Evolutionary conservation across 1,284 basidiomycete genomes (phyloP), one percentile per base, ranked within the genome.

Genomic region (Puccinia hordei): DNA sequence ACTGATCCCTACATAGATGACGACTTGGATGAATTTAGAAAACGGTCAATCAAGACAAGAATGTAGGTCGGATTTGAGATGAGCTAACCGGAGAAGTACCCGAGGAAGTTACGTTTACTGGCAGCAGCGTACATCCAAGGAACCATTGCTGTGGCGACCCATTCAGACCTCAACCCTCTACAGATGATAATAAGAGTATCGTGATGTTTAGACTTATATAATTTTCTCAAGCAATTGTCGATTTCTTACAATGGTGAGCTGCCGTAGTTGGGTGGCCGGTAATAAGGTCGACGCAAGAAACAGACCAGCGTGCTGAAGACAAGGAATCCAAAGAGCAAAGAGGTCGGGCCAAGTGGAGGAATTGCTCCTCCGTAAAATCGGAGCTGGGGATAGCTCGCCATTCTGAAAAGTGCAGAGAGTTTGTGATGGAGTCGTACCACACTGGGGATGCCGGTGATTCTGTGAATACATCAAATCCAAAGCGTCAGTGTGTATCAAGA

Each of bases 81-180:
- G 46, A 49, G 19, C 49, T 78, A 41, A 78, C 76, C 66, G 13
- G 65, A 57, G 19, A 78, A 44, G 38, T 51, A 57, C 46, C 44
- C 63, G 3, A 78, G 30, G 33, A 78, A 51, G 51, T 78, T 78
- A 22, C 53, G 66, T 27, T 66, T 65, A 19, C 27, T 44, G 15
- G 63, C 65, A 13, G 63, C 33, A 6, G 53, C 65, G 59, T 69
- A 78, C 27, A 78, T 33, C 63, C 63, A 78, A 24, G 66, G 76
- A 68, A 78, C 63, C 76, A 78, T 78, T 22, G 76, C 76, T 27
- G 51, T 55, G 30, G 76, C 65, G 33, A 78, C 41, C 63, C 44
- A 69, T 71, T 78, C 65, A 12, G 66, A 57, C 46, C 76, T 68
- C 35, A 78, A 71, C n/a, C 49, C 76, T 44, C 76, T 78, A 41